Conservation (phyloP, 306 rosid species). For the Corylus avellana region DNA sequence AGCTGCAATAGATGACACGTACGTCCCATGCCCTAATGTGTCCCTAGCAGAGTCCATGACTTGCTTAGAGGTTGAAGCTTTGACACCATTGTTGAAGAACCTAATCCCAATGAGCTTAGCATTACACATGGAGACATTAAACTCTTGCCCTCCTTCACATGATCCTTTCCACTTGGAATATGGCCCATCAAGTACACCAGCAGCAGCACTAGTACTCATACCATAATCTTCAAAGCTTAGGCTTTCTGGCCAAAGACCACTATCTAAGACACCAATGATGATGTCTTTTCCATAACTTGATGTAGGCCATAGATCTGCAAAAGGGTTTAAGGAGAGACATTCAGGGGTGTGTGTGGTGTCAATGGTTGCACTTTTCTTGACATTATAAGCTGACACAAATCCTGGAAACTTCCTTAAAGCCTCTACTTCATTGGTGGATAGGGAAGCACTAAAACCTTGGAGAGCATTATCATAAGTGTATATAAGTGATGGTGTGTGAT, state of each 20-base stretch:
- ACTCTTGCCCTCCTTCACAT: slow-evolving; percentile 42
- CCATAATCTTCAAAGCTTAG: slow-evolving; percentile 44
- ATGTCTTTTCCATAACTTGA: slow-evolving; percentile 33
- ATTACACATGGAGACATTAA: slow-evolving; percentile 42
- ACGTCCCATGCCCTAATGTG: slow-evolving; percentile 40
- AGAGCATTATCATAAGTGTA: slow-evolving; percentile 36
- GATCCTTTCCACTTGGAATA: slow-evolving; percentile 39
- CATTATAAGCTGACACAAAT: slow-evolving; percentile 29
- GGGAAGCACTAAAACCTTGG: slow-evolving; percentile 38
- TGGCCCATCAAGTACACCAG: not conserved
- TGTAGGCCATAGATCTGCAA: slow-evolving; percentile 34
- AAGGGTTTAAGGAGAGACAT: slow-evolving; percentile 34
- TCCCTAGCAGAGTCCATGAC: slow-evolving; percentile 44
- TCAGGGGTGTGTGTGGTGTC: slow-evolving; percentile 49
- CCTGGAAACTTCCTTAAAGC: slow-evolving; percentile 22
- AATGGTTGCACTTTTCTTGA: slow-evolving; percentile 18
- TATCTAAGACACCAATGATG: slow-evolving; percentile 38
- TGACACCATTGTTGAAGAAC: slow-evolving; percentile 40
- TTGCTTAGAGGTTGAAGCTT: slow-evolving; percentile 18
- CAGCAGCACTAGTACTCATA: not conserved
- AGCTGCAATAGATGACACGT: slow-evolving; percentile 39
- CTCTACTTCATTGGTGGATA: slow-evolving; percentile 31
- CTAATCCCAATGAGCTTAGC: slow-evolving; percentile 41
- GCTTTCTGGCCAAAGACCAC: slow-evolving; percentile 49
- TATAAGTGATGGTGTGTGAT: slow-evolving; percentile 7